Conservation (phyloP, 2,329 filamentous ascomycete species). For the Ramularia collo-cygni region DNA sequence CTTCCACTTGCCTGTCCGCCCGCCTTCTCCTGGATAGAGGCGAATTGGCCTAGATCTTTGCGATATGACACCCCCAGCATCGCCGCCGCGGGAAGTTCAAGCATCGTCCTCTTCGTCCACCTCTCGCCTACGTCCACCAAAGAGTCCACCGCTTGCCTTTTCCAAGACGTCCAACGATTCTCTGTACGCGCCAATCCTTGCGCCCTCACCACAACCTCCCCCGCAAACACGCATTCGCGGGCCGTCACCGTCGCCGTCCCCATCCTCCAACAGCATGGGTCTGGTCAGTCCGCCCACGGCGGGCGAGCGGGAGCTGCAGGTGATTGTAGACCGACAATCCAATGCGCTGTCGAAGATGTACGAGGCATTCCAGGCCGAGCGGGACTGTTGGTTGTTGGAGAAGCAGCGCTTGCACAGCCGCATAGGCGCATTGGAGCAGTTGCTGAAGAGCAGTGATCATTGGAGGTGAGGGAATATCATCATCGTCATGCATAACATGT, state of each 20-base stretch:
- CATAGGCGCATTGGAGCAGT: constrained; percentile 29
- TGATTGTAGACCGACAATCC: constrained; percentile 30
- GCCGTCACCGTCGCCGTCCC: constrained; percentile 11
- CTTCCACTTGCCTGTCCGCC: too few species aligned
- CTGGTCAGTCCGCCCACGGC: constrained; percentile 14
- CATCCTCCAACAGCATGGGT: constrained; percentile 18
- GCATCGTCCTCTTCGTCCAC: constrained; percentile 4
- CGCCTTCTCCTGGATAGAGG: too few species aligned
- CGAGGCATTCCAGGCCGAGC: constrained; percentile 30
- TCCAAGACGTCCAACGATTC: constrained; percentile 30
- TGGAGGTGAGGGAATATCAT: constrained; percentile 24
- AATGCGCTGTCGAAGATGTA: constrained; percentile 28
- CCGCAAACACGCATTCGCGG: constrained; percentile 5
- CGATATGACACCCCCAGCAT: too few species aligned
- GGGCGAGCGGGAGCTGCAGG: constrained; percentile 23
- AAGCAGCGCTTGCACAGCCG: constrained; percentile 27
- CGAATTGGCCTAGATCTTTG: too few species aligned
- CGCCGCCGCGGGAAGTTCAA: constrained; percentile 1
- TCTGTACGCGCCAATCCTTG: constrained; percentile 23
- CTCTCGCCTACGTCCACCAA: constrained; percentile 14
- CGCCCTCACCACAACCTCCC: constrained; percentile 2
- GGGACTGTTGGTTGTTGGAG: constrained; percentile 30
- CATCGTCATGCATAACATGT: too few species aligned
- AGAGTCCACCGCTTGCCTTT: constrained; percentile 32
- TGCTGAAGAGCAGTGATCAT: constrained; percentile 29